Percentiles rank a stretch among this genome's conserved stretches.
Evolutionary conservation across 345 rosid genomes (phyloP).

Genomic region (Hypericum perforatum): DNA sequence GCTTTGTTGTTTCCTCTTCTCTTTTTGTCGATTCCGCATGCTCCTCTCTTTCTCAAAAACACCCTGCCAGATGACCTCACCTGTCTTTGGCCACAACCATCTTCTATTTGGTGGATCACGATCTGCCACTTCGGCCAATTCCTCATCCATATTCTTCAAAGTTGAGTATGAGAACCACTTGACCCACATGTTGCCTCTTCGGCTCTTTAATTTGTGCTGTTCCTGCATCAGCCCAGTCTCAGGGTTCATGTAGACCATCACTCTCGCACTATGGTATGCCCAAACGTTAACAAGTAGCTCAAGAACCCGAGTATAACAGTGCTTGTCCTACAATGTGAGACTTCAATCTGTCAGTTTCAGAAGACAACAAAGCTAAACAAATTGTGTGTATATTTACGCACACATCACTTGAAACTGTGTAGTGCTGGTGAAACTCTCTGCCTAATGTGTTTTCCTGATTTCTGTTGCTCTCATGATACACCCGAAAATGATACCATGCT

Average conservation of each 20-base stretch:
- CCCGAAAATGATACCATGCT: too few relatives aligned
- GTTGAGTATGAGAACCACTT: slow-evolving; percentile 77
- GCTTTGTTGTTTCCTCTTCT: slow-evolving; percentile 59
- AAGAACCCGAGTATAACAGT: slow-evolving; percentile 74
- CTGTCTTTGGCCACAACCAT: slow-evolving; percentile 94
- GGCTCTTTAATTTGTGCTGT: slow-evolving; percentile 49
- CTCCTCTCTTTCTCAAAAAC: slow-evolving; percentile 62
- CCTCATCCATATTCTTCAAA: slow-evolving; percentile 88
- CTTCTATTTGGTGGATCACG: slow-evolving; percentile 51
- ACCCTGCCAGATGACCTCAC: slow-evolving; percentile 80
- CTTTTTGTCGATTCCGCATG: slow-evolving; percentile 53
- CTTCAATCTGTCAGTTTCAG: too few relatives aligned
- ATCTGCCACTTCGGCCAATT: slow-evolving; percentile 83
- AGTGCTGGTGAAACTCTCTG: too few relatives aligned
- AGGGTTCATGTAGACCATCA: slow-evolving; percentile 68
- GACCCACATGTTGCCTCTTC: slow-evolving; percentile 80
- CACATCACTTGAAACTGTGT: too few relatives aligned
- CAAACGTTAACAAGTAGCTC: slow-evolving; percentile 92
- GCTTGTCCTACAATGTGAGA: slow-evolving; percentile 57
- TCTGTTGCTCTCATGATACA: too few relatives aligned
- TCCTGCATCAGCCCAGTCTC: slow-evolving; percentile 69
- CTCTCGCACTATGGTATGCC: slow-evolving; percentile 90
- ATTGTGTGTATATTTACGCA: too few relatives aligned
- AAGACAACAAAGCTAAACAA: too few relatives aligned
- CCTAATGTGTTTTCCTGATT: too few relatives aligned